Percentiles rank a stretch among this genome's conserved stretches.
phyloP scores from a whole-genome alignment of 73 alveolate genomes.

The Tetrahymena malaccensis region DNA sequence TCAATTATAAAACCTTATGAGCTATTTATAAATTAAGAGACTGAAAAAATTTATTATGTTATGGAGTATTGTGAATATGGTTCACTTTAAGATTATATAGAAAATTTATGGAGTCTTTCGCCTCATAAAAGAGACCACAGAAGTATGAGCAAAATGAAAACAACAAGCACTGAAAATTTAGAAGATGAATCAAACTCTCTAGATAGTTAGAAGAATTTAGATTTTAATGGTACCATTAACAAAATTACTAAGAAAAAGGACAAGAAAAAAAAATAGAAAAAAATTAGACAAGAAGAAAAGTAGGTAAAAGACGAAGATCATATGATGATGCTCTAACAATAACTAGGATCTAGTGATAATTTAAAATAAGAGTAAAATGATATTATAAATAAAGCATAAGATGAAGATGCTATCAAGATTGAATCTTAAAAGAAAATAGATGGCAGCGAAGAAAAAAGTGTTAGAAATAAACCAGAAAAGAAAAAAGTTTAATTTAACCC shows the following conservation, averaged over 20 bases:
- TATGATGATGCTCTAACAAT: neutral
- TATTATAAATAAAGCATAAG: neutral
- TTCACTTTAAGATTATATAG: constrained; percentile 4
- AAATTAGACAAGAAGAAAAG: neutral
- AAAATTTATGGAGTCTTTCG: neutral
- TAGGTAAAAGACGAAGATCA: neutral
- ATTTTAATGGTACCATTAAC: neutral
- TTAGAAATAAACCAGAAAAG: neutral
- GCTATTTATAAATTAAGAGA: constrained; percentile 11
- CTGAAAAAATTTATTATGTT: constrained; percentile 18
- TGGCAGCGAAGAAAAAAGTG: neutral
- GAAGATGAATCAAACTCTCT: neutral
- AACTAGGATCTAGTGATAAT: neutral
- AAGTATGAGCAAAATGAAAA: neutral
- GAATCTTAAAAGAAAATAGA: neutral
- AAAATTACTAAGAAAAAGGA: neutral
- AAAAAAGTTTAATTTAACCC: neutral
- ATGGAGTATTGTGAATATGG: constrained; percentile 32
- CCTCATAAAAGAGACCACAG: neutral
- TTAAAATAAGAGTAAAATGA: neutral
- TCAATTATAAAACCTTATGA: constrained; percentile 8
- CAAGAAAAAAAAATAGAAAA: neutral
- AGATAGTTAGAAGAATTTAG: neutral
- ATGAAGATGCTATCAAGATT: neutral
- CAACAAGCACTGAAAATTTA: neutral